Conservation (phyloP, 2,329 filamentous ascomycete genomes). For the Fusarium sublunatum region DNA sequence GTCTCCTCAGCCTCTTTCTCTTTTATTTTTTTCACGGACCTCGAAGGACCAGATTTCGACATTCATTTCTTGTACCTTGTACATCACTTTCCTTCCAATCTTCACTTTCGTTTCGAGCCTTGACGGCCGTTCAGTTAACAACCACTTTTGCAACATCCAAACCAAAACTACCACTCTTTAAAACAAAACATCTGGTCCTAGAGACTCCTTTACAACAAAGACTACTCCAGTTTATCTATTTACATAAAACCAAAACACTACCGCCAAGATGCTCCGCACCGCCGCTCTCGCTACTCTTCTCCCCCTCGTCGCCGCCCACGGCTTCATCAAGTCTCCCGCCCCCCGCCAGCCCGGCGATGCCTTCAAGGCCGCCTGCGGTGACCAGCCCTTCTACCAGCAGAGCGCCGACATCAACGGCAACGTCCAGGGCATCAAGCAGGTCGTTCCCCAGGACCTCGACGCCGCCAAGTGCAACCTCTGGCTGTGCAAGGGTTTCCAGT, state of each 20-base stretch:
- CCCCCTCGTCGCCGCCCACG: constrained; percentile 55
- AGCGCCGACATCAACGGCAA: constrained; percentile 53
- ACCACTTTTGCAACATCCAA: constrained; percentile 27
- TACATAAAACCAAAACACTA: neutral
- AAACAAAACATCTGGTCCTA: constrained; percentile 43
- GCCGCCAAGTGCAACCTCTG: constrained; percentile 53
- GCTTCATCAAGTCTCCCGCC: constrained; percentile 56
- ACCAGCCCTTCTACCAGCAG: constrained; percentile 52
- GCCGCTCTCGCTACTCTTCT: constrained; percentile 42
- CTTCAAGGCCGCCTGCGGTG: constrained; percentile 58
- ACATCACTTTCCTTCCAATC: constrained; percentile 45
- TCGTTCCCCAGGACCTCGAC: constrained; percentile 43
- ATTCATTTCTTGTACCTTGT: constrained; percentile 48
- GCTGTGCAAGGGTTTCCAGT: constrained; percentile 61
- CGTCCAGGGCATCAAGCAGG: constrained; percentile 52
- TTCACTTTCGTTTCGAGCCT: constrained; percentile 47
- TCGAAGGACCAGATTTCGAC: constrained; percentile 48
- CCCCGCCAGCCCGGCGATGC: constrained; percentile 57
- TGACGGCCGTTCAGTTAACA: constrained; percentile 46
- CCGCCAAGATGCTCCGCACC: constrained; percentile 41
- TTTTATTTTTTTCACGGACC: constrained; percentile 40
- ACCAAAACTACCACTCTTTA: constrained; percentile 35
- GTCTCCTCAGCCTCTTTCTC: constrained; percentile 37
- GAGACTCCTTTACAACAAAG: constrained; percentile 37
- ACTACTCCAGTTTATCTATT: constrained; percentile 5